These are phyloP conservation scores for Hypholoma sublateritium DNA, from an alignment of 768 basidiomycete genomes.

Conservation along the genomic window DNA sequence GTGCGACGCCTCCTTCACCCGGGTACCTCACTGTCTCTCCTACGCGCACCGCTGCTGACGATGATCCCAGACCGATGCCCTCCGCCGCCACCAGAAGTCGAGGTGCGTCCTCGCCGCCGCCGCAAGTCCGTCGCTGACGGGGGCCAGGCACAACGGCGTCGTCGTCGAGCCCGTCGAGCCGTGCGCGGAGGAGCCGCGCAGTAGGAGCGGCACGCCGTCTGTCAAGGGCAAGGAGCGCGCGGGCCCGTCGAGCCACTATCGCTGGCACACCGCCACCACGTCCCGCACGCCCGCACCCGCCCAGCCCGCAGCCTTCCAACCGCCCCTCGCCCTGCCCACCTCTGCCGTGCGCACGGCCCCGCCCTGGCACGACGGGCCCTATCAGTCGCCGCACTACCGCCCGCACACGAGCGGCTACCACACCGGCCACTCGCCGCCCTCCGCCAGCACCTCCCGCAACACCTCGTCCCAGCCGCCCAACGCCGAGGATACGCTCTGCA, in stretches of 20 bases:
- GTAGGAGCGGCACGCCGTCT: slow-evolving; percentile 50
- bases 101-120: slow-evolving; percentile 43
- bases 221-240: slow-evolving; percentile 34
- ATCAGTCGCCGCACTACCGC: slow-evolving; percentile 53
- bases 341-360: slow-evolving; percentile 24
- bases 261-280: slow-evolving; percentile 55
- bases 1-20: slow-evolving; percentile 78
- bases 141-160: slow-evolving; percentile 62
- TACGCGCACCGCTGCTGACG: slow-evolving; percentile 15
- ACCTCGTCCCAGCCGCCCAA: slow-evolving; percentile 12
- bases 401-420: slow-evolving; percentile 26
- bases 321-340: slow-evolving; percentile 34
- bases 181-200: slow-evolving; percentile 39
- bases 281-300: slow-evolving; percentile 32
- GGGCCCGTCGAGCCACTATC: slow-evolving; percentile 61
- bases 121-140: slow-evolving; percentile 1
- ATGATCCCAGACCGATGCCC: slow-evolving; percentile 65
- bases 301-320: slow-evolving; percentile 23
- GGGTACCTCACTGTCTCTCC: slow-evolving; percentile 45
- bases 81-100: slow-evolving; percentile 79
- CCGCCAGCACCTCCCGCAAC: slow-evolving; percentile 15
- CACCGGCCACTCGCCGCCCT: slow-evolving; percentile 20
- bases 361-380: slow-evolving; percentile 21
- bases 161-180: slow-evolving; percentile 51
- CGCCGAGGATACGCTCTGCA: not conserved